phyloP scores from a whole-genome alignment of 768 basidiomycete species.

The Amanita phalloides region DNA sequence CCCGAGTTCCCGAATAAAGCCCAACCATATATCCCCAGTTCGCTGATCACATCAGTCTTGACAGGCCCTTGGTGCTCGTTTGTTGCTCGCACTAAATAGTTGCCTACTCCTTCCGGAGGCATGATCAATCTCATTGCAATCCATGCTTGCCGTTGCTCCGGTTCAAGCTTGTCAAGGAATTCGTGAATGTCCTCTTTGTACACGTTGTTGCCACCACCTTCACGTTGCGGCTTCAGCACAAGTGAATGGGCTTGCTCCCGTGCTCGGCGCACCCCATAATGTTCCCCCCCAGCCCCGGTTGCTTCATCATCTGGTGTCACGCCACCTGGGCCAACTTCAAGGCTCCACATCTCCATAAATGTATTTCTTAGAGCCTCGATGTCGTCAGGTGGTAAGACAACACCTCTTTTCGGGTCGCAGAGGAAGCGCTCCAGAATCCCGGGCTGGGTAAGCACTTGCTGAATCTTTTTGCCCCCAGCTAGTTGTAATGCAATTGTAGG shows the following conservation, averaged over 20 bases:
- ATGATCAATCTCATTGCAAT: conserved; percentile 92
- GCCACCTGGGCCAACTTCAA: conserved; percentile 39
- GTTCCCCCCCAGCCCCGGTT: conserved; percentile 18
- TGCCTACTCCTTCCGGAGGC: conserved; percentile 57
- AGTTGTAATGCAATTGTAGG: conserved; percentile 85
- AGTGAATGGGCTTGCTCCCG: conserved; percentile 38
- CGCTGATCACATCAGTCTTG: conserved; percentile 68
- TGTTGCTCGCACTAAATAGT: conserved; percentile 72
- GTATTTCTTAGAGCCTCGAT: conserved; percentile 52
- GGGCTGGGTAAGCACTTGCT: conserved; percentile 71
- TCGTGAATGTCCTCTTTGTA: conserved; percentile 75
- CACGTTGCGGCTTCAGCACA: conserved; percentile 95
- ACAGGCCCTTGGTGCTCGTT: conserved; percentile 29
- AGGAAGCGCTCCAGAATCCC: conserved; percentile 72
- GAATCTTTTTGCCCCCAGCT: conserved; percentile 95
- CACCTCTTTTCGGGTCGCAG: conserved; percentile 24
- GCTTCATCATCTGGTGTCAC: conserved; percentile 20
- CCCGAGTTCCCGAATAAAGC: conserved; percentile 52
- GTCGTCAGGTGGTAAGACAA: conserved; percentile 24
- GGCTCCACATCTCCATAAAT: conserved; percentile 87
- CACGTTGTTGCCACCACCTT: conserved; percentile 96
- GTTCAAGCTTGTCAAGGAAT: conserved; percentile 57
- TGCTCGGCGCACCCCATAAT: conserved; percentile 40
- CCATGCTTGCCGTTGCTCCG: conserved; percentile 70
- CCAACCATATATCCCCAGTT: conserved; percentile 90